A percentile compares a stretch with the other conserved stretches of the same genome.
These are phyloP conservation scores for Phyllosticta citribraziliensis DNA, from an alignment of 2,329 filamentous ascomycete species.

Conservation along the genomic window DNA sequence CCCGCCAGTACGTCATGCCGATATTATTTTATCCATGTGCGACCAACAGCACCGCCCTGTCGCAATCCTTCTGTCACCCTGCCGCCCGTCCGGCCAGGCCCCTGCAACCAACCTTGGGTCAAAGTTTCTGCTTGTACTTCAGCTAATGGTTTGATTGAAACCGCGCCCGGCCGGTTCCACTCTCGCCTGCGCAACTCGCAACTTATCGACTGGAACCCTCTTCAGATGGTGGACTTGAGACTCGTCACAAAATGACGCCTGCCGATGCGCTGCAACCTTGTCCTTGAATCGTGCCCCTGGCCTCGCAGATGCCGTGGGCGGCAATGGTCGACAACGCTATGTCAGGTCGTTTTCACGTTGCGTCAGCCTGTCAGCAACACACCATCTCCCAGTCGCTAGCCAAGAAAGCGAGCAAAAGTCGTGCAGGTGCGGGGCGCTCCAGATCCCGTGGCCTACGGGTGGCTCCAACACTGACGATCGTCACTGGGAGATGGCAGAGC, in stretches of 20 bases:
- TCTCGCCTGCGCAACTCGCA: not conserved
- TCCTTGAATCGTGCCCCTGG: constrained; percentile 2
- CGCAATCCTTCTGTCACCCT: not conserved
- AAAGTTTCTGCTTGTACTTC: not conserved
- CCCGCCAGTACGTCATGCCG: constrained; percentile 6
- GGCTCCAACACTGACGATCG: not conserved
- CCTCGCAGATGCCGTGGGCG: not conserved
- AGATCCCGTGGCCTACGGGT: constrained; percentile 3
- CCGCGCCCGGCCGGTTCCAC: constrained; percentile 5
- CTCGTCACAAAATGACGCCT: constrained; percentile 1
- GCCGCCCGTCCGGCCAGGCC: not conserved
- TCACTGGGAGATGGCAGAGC: not conserved
- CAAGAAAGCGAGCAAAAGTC: constrained; percentile 6
- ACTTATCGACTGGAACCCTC: not conserved
- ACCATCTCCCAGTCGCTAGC: not conserved
- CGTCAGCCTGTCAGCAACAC: constrained; percentile 8
- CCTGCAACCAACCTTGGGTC: not conserved
- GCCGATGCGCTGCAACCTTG: not conserved
- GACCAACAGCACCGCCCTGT: not conserved
- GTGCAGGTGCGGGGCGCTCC: constrained; percentile 3
- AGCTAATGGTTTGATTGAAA: constrained; percentile 5
- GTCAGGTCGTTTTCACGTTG: constrained; percentile 1
- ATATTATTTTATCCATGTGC: constrained; percentile 2
- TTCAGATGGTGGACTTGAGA: not conserved
- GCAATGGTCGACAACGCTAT: not conserved